These are phyloP conservation scores for Aspergillus mulundensis DNA, from an alignment of 495 filamentous ascomycete species.

Conservation along the genomic window DNA sequence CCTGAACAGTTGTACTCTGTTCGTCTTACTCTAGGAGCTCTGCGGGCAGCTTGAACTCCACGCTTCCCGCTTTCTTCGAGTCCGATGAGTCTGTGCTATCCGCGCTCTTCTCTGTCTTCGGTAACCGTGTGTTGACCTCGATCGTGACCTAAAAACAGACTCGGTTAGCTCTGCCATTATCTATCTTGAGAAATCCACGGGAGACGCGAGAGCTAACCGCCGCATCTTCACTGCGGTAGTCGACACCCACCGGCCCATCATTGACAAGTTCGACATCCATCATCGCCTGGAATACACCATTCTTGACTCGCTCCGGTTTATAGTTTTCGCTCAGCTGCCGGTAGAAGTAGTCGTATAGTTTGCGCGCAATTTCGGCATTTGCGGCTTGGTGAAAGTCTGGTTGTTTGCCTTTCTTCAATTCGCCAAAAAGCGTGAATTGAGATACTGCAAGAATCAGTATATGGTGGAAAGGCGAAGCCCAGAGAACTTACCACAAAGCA, in stretches of 20 bases:
- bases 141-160: constrained; percentile 55
- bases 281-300: constrained; percentile 97
- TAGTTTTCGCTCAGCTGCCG: constrained; percentile 71
- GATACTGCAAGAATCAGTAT: constrained; percentile 60
- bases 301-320: constrained; percentile 71
- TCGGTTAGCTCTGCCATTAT: constrained; percentile 15
- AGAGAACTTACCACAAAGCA: constrained; percentile 74
- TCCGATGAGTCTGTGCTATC: constrained; percentile 13
- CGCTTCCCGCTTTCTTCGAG: constrained; percentile 10
- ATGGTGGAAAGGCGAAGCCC: not conserved
- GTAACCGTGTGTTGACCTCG: constrained; percentile 59
- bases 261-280: constrained; percentile 96
- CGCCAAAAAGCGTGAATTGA: constrained; percentile 92
- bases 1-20: not conserved
- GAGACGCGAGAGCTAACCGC: constrained; percentile 51
- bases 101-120: constrained; percentile 46
- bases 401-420: constrained; percentile 89
- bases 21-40: constrained; percentile 34
- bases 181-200: constrained; percentile 20
- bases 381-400: constrained; percentile 93
- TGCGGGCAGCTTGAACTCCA: constrained; percentile 39
- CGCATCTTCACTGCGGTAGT: constrained; percentile 61
- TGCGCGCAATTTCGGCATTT: constrained; percentile 67
- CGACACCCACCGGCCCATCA: constrained; percentile 84
- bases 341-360: constrained; percentile 79